Percentiles rank a stretch among this genome's conserved stretches.
Conservation (phyloP, 768 basidiomycete genomes). For the Obba rivulosa region DNA sequence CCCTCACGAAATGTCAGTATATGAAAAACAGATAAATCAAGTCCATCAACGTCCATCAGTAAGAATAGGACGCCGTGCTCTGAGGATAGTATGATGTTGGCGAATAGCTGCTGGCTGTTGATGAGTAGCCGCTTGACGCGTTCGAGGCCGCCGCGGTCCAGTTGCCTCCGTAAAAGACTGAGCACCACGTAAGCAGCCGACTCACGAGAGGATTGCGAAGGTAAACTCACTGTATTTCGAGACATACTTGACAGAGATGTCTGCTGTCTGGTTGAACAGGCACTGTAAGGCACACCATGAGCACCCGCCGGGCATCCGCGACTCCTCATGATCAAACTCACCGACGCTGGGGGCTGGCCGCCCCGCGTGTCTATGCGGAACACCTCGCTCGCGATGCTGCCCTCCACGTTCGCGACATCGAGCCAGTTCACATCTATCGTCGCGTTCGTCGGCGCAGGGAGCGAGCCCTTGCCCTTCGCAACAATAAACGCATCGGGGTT, state of each 20-base stretch:
- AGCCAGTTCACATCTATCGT: slow-evolving; percentile 33
- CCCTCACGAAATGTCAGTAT: no score
- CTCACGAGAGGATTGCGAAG: not conserved
- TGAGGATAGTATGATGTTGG: no score
- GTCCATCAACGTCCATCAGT: no score
- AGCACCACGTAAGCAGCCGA: not conserved
- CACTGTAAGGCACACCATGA: slow-evolving; percentile 10
- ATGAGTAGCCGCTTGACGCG: no score
- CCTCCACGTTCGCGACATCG: slow-evolving; percentile 22
- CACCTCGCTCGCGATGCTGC: slow-evolving; percentile 22
- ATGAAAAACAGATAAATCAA: no score
- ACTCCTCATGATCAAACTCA: slow-evolving; percentile 6
- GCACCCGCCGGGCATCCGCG: not conserved
- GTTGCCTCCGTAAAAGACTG: slow-evolving; percentile 15
- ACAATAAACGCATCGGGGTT: slow-evolving; percentile 21
- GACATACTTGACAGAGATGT: slow-evolving; percentile 22
- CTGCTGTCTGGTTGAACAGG: slow-evolving; percentile 12
- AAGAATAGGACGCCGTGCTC: no score
- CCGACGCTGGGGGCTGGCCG: slow-evolving; percentile 28
- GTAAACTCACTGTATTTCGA: slow-evolving; percentile 17
- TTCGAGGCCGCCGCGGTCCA: no score
- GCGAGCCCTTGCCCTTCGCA: slow-evolving; percentile 17
- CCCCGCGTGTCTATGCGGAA: slow-evolving; percentile 26
- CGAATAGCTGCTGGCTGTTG: no score
- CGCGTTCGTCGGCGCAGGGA: slow-evolving; percentile 22